A percentile compares a stretch with the other conserved stretches of the same genome.
These are phyloP conservation scores for Pseudocercospora cruenta DNA, from an alignment of 2,329 filamentous ascomycete species.

Conservation along the genomic window DNA sequence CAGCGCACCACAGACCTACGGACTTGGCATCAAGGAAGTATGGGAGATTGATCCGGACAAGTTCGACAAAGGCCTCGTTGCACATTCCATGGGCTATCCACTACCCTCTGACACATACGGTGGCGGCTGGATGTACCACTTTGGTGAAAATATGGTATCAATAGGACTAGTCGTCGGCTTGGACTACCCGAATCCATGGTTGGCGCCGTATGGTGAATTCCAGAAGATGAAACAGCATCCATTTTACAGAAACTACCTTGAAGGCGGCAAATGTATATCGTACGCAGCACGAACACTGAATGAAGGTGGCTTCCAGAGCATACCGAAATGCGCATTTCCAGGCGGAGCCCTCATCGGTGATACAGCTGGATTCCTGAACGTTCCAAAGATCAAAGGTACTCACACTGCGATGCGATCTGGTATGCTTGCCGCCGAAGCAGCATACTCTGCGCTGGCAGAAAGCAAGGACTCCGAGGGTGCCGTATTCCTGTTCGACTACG, in stretches of 20 bases:
- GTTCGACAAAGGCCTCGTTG: conserved; percentile 82
- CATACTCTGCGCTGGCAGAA: conserved; percentile 71
- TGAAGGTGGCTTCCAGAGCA: conserved; percentile 96
- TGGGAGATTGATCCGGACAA: conserved; percentile 96
- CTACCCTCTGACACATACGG: conserved; percentile 88
- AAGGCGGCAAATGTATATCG: conserved; percentile 95
- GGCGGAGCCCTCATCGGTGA: conserved; percentile 95
- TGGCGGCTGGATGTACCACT: conserved; percentile 99
- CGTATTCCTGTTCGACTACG: conserved; percentile 93
- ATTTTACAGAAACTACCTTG: conserved; percentile 81
- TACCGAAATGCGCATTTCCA: conserved; percentile 94
- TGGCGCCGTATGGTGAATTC: conserved; percentile 94
- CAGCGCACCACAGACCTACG: conserved; percentile 93
- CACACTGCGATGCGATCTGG: conserved; percentile 98
- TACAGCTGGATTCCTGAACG: conserved; percentile 93
- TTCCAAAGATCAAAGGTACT: conserved; percentile 97
- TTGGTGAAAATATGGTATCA: conserved; percentile 93
- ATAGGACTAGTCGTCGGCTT: conserved; percentile 89
- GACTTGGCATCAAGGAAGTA: conserved; percentile 90
- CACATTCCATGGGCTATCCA: conserved; percentile 92
- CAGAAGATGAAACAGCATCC: conserved; percentile 98
- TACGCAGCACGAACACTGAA: conserved; percentile 90
- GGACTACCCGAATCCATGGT: conserved; percentile 95
- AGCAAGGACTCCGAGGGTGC: conserved; percentile 62
- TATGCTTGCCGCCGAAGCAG: conserved; percentile 92